phyloP scores from a whole-genome alignment of 2,329 filamentous ascomycete genomes.

The Fusarium oligoseptatum region DNA sequence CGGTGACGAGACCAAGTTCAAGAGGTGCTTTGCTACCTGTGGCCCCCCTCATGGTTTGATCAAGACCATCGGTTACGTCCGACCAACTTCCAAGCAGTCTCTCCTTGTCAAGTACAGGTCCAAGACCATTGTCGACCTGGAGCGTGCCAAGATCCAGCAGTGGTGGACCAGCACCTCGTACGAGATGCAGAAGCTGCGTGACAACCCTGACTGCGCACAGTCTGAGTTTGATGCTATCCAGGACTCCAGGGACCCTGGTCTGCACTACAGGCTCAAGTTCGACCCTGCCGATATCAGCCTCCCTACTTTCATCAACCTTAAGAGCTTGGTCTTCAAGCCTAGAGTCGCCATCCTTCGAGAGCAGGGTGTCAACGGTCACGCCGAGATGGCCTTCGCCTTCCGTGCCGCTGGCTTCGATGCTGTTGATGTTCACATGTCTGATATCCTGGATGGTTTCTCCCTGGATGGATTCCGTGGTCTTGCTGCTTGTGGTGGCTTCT shows the following conservation, averaged over 20 bases:
- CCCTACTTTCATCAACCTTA: slow-evolving; percentile 65
- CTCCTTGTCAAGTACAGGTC: slow-evolving; percentile 81
- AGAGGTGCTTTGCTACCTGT: slow-evolving; percentile 90
- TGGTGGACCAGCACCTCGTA: slow-evolving; percentile 91
- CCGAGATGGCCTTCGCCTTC: slow-evolving; percentile 99
- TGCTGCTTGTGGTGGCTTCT: slow-evolving; percentile 97
- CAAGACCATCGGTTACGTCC: slow-evolving; percentile 84
- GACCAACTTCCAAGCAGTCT: slow-evolving; percentile 77
- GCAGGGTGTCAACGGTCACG: slow-evolving; percentile 93
- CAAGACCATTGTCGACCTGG: slow-evolving; percentile 75
- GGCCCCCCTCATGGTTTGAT: slow-evolving; percentile 86
- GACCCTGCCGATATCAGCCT: slow-evolving; percentile 82
- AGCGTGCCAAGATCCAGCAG: slow-evolving; percentile 82
- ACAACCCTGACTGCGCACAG: slow-evolving; percentile 89
- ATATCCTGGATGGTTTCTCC: slow-evolving; percentile 84
- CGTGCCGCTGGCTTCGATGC: slow-evolving; percentile 90
- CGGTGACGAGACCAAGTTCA: slow-evolving; percentile 86
- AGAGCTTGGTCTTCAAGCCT: slow-evolving; percentile 68
- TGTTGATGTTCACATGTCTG: slow-evolving; percentile 97
- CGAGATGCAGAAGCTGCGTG: slow-evolving; percentile 89
- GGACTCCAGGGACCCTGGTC: slow-evolving; percentile 83
- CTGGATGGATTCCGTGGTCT: slow-evolving; percentile 88
- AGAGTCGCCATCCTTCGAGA: slow-evolving; percentile 93
- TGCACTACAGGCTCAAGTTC: slow-evolving; percentile 87
- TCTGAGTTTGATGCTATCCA: slow-evolving; percentile 82